These are phyloP conservation scores for Aspergillus sclerotioniger DNA, from an alignment of 495 filamentous ascomycete genomes.

Conservation along the genomic window DNA sequence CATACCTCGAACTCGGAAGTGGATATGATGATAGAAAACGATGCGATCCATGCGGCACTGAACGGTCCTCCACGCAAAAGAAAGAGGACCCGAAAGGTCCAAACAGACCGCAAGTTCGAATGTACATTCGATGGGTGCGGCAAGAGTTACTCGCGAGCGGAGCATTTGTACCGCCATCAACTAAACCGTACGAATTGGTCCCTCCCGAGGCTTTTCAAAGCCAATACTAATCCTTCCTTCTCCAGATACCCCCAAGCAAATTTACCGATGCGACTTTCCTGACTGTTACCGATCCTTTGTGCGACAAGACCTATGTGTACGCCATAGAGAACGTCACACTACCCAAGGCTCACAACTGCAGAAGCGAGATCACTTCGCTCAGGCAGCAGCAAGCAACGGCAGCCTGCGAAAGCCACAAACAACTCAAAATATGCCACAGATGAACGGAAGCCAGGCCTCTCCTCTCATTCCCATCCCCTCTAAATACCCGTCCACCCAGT, in stretches of 20 bases:
- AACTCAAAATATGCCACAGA: slow-evolving; percentile 1
- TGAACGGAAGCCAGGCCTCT: slow-evolving; percentile 9
- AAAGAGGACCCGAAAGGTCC: slow-evolving; percentile 77
- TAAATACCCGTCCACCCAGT: slow-evolving; percentile 6
- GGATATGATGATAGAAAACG: slow-evolving; percentile 26
- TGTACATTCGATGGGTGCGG: slow-evolving; percentile 87
- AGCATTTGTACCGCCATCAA: slow-evolving; percentile 96
- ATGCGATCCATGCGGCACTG: slow-evolving; percentile 24
- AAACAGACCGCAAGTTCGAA: slow-evolving; percentile 88
- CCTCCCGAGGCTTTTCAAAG: slow-evolving; percentile 2
- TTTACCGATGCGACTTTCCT: slow-evolving; percentile 91
- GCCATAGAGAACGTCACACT: slow-evolving; percentile 94
- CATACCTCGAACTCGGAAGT: slow-evolving; percentile 28
- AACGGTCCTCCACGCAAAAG: slow-evolving; percentile 60
- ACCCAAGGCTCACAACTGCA: slow-evolving; percentile 91
- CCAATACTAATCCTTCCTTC: slow-evolving; percentile 14
- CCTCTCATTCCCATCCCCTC: slow-evolving; percentile 12
- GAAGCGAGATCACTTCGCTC: slow-evolving; percentile 68
- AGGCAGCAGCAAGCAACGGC: slow-evolving; percentile 23
- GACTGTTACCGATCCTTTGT: slow-evolving; percentile 91
- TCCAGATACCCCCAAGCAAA: slow-evolving; percentile 81
- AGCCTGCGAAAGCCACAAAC: slow-evolving; percentile 8
- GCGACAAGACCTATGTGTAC: slow-evolving; percentile 87
- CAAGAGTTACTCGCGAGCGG: slow-evolving; percentile 94
- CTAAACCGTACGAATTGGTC: slow-evolving; percentile 74